phyloP scores from a whole-genome alignment of 306 rosid species.

The Sindora glabra region DNA sequence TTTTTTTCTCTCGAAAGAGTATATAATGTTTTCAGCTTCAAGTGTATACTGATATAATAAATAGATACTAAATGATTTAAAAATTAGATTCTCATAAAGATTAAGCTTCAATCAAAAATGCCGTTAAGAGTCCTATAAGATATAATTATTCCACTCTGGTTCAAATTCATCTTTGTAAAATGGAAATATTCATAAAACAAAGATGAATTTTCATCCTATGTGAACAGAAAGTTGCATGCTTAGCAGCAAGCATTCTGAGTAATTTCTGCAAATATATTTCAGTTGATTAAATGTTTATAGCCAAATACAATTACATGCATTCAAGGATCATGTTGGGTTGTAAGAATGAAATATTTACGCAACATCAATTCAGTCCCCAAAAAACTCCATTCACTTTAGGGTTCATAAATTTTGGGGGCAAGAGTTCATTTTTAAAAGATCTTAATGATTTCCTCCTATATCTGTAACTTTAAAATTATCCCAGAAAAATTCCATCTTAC shows the following conservation, averaged over 20 bases:
- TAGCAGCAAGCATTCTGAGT: background rate
- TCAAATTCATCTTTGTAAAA: background rate
- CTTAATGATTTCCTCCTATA: no score
- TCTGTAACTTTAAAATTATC: conserved; percentile 1
- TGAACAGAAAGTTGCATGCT: background rate
- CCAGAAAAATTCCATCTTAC: conserved; percentile 39
- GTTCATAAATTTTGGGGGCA: conserved; percentile 13
- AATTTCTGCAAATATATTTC: background rate
- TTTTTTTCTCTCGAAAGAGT: background rate
- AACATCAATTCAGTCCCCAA: background rate
- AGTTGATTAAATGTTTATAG: background rate
- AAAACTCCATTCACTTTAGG: conserved; percentile 9
- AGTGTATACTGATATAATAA: background rate
- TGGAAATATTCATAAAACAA: background rate
- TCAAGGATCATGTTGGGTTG: no score
- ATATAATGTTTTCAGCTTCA: background rate
- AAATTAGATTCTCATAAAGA: background rate
- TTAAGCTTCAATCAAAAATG: background rate
- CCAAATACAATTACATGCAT: background rate
- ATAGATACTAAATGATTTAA: background rate
- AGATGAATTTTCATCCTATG: background rate
- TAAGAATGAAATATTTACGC: no score
- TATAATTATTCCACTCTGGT: background rate
- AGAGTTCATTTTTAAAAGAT: no score
- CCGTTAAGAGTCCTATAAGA: background rate